Evolutionary conservation across 148 eudicot species (phyloP), one percentile per base, ranked within the genome.

Genomic region (Fallopia convolvulus): DNA sequence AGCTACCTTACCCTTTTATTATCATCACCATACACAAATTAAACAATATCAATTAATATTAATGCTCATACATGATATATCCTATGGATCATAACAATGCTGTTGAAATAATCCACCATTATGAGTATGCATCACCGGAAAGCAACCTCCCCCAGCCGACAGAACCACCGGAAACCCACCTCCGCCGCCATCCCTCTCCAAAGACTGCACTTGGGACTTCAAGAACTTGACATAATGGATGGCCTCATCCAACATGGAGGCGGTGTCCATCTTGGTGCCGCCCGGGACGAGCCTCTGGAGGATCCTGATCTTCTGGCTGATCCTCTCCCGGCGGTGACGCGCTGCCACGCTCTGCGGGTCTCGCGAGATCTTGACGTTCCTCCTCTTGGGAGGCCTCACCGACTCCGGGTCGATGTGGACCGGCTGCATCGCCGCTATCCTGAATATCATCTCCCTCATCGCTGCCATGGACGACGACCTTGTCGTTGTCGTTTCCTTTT

Each of bases 261-360:
- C 97, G 3, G 98, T 94, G 74, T 94, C 98, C 98, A 94, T 92
- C 56, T 94, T 94, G 1, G 97, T 92, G 4, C 97, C 98, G 6
- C 98, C 98, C 18, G 98, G 98, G 3, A 94, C 98, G 2, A 94
- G 88, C 82, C 97, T 86, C 72, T 92, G 98, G 2, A 94, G 84
- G 52, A 92, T 92, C 80, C 98, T 83, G 7, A 94, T 91, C 82
- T 89, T 75, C 80, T 94, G 95, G 44, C 98, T 92, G 1, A 94
- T 94, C 86, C 93, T 83, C 72, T 94, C 97, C 53, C 98, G 82
- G 36, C 98, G 81, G 36, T 90, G 98, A 17, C 98, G 77, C 1
- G 98, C 98, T 6, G 97, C 98, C 30, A 94, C 95, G 70, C 94
- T 92, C 75, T 94, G 98, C 0, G 98, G 98, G 68, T 94, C 97